Evolutionary conservation across 2,329 filamentous ascomycete species (phyloP), one percentile per base, ranked within the genome.

Genomic region (Cytospora piceae): DNA sequence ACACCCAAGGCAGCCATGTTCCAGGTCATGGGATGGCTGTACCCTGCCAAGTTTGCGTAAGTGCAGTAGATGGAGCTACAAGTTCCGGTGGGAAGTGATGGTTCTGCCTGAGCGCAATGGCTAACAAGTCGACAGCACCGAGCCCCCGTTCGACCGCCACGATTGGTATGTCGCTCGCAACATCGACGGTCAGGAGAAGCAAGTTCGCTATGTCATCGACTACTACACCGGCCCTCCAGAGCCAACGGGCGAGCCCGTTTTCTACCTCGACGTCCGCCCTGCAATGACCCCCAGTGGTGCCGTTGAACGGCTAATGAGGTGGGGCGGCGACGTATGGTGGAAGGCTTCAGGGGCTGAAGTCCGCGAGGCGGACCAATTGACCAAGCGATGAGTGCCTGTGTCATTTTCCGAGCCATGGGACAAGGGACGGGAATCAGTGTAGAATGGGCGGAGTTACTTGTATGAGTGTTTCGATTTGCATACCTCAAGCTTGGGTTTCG

Each of bases 301-400:
- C 0, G 87, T 89, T 3, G 95, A 98, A 81, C 85, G 95, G 60
- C 78, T 93, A 67, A 87, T 97, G 75, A 83, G 93, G 73, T 98
- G 94, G 92, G 90, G 93, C 59, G 93, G 92, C 12, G 94, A 98
- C 77, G 85, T 96, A 11, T 99, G 95, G 95, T 97, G 92, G 88
- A 88, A 86, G 71, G 93, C 93, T 0, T 92, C 87, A 62, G 94
- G 94, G 0, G 92, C 88, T 15, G 85, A 85, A 64, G 87, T 85
- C 20, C 81, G 84, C 32, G 83, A 86, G 76, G 76, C 61, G 29
- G 57, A 67, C 34, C 58, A 62, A 24, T 20, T 32, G 22, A 17
- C 34, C 27, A 54, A 53, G 27, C 56, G 66, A 51, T 66, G 34
- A 63, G 2, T 17, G 37, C 14, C 22, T 31, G 22, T 20, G 5